Evolutionary conservation across 2,329 filamentous ascomycete genomes (phyloP).

Genomic region (Botrytis porri): DNA sequence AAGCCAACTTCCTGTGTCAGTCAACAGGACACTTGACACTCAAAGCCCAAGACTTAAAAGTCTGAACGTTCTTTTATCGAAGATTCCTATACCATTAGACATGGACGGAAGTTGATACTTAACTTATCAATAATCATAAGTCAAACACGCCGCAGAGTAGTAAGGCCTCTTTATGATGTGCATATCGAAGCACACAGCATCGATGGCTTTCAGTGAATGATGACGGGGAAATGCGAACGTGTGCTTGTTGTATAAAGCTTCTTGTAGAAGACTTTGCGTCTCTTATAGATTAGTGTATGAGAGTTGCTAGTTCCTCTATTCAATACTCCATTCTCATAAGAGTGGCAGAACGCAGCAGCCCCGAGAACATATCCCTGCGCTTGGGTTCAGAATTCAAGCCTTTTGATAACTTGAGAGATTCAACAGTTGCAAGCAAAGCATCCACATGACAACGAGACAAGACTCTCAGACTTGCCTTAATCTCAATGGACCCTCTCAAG

Average conservation of each 20-base stretch:
- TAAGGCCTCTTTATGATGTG: not conserved
- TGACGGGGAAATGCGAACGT: no score
- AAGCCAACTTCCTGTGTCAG: fast-evolving
- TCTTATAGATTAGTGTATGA: not conserved
- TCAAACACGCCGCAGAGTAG: no score
- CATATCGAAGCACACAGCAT: not conserved
- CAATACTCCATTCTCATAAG: fast-evolving
- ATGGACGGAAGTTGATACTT: no score
- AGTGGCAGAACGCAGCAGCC: fast-evolving
- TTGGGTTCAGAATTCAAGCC: not conserved
- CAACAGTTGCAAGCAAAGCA: not conserved
- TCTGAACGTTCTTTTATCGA: fast-evolving
- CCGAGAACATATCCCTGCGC: not conserved
- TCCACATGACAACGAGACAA: not conserved
- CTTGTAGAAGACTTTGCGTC: not conserved
- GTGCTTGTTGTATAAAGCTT: not conserved
- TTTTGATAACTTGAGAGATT: not conserved
- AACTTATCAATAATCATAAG: not conserved
- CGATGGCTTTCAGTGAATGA: not conserved
- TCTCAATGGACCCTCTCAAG: no score
- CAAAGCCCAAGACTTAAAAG: not conserved
- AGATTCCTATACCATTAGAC: fast-evolving
- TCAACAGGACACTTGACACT: fast-evolving
- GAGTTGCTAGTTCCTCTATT: not conserved
- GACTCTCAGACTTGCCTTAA: not conserved